Base-by-base conservation (phyloP, 2,329 filamentous ascomycete genomes). In the Erysiphe neolycopersici region DNA sequence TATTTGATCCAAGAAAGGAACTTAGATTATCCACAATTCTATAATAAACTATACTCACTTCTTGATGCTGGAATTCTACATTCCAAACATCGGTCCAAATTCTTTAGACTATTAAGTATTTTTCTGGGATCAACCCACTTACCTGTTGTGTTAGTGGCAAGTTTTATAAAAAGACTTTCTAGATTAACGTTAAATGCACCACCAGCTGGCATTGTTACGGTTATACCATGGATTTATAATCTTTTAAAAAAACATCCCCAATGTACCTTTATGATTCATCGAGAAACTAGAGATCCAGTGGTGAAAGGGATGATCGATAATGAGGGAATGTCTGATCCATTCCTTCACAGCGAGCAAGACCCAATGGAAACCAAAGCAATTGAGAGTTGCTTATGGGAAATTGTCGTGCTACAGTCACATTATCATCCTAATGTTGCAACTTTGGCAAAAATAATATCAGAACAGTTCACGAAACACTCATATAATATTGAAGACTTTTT, bases 401-500 rank as follows among this genome's bases (percentile, higher is more conserved):
- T 98, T 43, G 79, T 91, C 47, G 84, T 83, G 46, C 64, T 95
- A 45, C 83, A 91, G 59, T 77, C 75, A 0, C 91, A 98, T 59
- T 95, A 92, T 60, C 89, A 98, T 57, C 89, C 91, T 13, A 98
- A 95, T 52, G 83, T 98, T 19, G 85, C 87, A 0, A 89, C 85
- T 2, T 74, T 98, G 51, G 79, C 84, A 38, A 89, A 84, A 60
- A 93, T 98, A 49, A 74, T 98, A 45, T 81, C 81, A 2, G 84
- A 95, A 61, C 89, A 95, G 58, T 98, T 95, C 59, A 98, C 89
- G 2, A 98, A 98, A 62, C 76, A 84, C 51, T 70, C 78, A 2
- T 98, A 95, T 60, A 89, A 84, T 52, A 62, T 94, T n/a, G 89
- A 98, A 56, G 89, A 98, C 56, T 98, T 98, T 60, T 62, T 95